Conservation (phyloP, 1,284 basidiomycete genomes). For the Anthracocystis walkeri region DNA sequence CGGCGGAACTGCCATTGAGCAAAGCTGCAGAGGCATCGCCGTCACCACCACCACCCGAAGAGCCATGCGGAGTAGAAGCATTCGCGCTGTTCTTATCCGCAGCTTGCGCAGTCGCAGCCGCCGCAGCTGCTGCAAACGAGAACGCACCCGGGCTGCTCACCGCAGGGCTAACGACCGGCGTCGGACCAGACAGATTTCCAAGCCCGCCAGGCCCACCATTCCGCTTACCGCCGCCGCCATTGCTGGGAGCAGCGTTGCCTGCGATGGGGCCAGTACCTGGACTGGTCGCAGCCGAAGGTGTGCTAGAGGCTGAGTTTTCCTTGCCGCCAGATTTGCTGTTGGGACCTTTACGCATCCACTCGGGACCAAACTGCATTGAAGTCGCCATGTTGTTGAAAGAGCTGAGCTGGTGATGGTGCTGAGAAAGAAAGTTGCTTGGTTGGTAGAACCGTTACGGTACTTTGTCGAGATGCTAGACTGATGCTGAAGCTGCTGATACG, state of each 20-base stretch:
- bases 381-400: conserved; percentile 52
- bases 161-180: conserved; percentile 40
- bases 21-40: conserved; percentile 29
- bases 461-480: conserved; percentile 1
- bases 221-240: conserved; percentile 23
- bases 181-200: conserved; percentile 36
- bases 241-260: conserved; percentile 18
- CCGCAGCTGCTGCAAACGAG: conserved; percentile 61
- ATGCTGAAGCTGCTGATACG: conserved; percentile 10
- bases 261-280: conserved; percentile 24
- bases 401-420: conserved; percentile 2
- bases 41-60: conserved; percentile 14
- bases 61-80: conserved; percentile 19
- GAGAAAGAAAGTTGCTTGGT: neutral
- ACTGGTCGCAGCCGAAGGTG: conserved; percentile 31
- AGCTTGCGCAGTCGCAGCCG: conserved; percentile 35
- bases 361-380: conserved; percentile 66
- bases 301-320: conserved; percentile 19
- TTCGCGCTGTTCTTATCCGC: conserved; percentile 33
- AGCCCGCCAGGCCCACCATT: conserved; percentile 41
- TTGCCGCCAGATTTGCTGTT: conserved; percentile 47
- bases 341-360: conserved; percentile 67
- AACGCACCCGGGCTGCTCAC: conserved; percentile 60
- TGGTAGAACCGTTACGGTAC: neutral
- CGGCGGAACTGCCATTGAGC: conserved; percentile 32